phyloP scores from a whole-genome alignment of 352 stramenopile species.

The Globisporangium radiosum region DNA sequence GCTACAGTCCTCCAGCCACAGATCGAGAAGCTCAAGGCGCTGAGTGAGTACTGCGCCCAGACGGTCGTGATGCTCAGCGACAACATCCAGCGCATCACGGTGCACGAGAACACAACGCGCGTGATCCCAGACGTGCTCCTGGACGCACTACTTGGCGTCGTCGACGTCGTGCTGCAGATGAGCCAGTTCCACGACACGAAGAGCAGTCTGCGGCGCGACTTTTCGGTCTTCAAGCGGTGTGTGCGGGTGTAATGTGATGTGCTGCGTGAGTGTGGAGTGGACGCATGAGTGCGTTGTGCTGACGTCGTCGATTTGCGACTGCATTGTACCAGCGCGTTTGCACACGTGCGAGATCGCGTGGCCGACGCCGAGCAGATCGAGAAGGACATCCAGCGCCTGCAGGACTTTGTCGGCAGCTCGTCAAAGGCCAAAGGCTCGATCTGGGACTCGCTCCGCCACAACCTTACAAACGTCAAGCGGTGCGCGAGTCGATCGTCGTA shows the following conservation, averaged over 20 bases:
- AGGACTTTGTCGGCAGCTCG: slow-evolving; percentile 57
- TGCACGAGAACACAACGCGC: slow-evolving; percentile 57
- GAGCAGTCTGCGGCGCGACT: slow-evolving; percentile 65
- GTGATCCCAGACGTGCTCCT: slow-evolving; percentile 58
- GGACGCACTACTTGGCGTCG: slow-evolving; percentile 46
- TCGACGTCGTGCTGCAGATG: slow-evolving; percentile 59
- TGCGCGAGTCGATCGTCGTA: slow-evolving; percentile 10
- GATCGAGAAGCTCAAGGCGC: slow-evolving; percentile 40
- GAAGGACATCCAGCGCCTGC: slow-evolving; percentile 50
- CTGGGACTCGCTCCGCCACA: slow-evolving; percentile 51
- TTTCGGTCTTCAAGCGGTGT: slow-evolving; percentile 66
- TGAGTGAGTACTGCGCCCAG: slow-evolving; percentile 52
- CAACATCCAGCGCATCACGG: slow-evolving; percentile 60
- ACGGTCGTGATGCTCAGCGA: slow-evolving; percentile 58
- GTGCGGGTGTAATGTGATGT: neutral
- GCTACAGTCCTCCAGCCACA: slow-evolving; percentile 50
- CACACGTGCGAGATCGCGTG: slow-evolving; percentile 33
- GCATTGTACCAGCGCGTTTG: slow-evolving; percentile 30
- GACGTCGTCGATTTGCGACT: neutral
- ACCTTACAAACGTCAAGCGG: slow-evolving; percentile 65
- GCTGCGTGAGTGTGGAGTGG: too few relatives aligned
- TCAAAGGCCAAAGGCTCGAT: slow-evolving; percentile 50
- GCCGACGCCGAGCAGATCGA: slow-evolving; percentile 29
- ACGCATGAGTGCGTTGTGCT: neutral
- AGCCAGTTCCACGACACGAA: slow-evolving; percentile 67